These are phyloP conservation scores for Blastomyces gilchristii DNA, from an alignment of 2,329 filamentous ascomycete genomes.

Conservation along the genomic window DNA sequence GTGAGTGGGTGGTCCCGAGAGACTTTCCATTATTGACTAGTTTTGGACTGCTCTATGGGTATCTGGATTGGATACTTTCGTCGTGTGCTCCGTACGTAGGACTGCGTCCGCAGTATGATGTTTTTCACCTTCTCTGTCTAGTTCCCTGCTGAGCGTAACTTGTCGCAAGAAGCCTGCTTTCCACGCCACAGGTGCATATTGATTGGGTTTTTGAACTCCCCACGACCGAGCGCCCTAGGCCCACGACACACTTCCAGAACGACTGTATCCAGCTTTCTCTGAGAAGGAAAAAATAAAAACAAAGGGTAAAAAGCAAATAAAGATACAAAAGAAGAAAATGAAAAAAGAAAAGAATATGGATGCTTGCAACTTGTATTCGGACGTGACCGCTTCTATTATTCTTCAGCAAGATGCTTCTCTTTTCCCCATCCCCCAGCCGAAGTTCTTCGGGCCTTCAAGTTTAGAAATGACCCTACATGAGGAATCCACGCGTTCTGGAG, in stretches of 20 bases:
- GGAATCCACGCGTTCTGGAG: background rate
- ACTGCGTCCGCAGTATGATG: too few relatives aligned
- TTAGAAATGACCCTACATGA: background rate
- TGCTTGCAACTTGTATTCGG: background rate
- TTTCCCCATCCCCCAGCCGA: background rate
- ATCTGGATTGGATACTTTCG: too few relatives aligned
- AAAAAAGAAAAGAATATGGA: background rate
- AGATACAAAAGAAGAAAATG: background rate
- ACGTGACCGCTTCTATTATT: too few relatives aligned
- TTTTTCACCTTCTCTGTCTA: background rate
- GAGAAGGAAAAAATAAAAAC: background rate
- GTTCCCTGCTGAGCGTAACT: background rate
- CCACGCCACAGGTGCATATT: background rate
- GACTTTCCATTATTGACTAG: too few relatives aligned
- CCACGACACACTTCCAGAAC: background rate
- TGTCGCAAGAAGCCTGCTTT: background rate
- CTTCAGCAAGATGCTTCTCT: too few relatives aligned
- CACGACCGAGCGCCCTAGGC: too few relatives aligned
- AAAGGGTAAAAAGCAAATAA: too few relatives aligned
- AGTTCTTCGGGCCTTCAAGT: background rate
- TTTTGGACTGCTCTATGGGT: too few relatives aligned
- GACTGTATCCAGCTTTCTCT: background rate
- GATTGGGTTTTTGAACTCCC: background rate
- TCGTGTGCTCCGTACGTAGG: too few relatives aligned
- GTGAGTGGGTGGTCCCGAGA: too few relatives aligned